A percentile compares a stretch with the other conserved stretches of the same genome.
Conservation (phyloP, 1,284 basidiomycete genomes). For the Ustilago curta region DNA sequence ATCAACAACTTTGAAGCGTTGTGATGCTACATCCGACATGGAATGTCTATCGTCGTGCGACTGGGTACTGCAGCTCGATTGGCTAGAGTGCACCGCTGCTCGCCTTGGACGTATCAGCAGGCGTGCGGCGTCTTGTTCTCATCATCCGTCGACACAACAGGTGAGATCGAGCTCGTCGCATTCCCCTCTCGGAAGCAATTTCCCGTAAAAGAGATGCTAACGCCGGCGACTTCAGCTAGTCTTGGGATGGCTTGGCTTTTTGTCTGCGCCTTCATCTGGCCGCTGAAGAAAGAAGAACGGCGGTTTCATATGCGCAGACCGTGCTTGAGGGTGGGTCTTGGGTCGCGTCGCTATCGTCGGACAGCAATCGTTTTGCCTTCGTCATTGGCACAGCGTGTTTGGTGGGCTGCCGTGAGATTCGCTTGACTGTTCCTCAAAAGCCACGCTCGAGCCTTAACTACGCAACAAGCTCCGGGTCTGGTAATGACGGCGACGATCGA, state of each 20-base stretch:
- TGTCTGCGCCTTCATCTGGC: neutral
- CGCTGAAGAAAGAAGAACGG: neutral
- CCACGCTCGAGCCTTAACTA: no score
- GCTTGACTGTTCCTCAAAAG: no score
- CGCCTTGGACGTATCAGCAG: neutral
- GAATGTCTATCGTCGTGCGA: neutral
- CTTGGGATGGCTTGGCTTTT: constrained; percentile 31
- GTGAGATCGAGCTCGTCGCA: no score
- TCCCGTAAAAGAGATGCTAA: constrained; percentile 28
- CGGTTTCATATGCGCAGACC: neutral
- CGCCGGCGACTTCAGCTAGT: constrained; percentile 54
- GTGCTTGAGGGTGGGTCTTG: no score
- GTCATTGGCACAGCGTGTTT: no score
- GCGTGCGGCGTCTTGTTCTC: no score
- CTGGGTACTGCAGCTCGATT: constrained; percentile 34
- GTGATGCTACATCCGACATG: neutral
- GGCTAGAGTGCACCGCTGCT: constrained; percentile 38
- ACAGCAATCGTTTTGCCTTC: neutral
- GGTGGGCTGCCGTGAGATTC: no score
- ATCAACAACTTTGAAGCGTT: neutral
- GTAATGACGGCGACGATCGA: no score
- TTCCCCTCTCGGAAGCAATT: no score
- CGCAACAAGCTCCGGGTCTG: no score
- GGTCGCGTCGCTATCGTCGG: constrained; percentile 2
- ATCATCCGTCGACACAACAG: no score